Evolutionary conservation across 139 green algal species (phyloP), one percentile per base, ranked within the genome.

Genomic region (Chlamydomonas incerta): DNA sequence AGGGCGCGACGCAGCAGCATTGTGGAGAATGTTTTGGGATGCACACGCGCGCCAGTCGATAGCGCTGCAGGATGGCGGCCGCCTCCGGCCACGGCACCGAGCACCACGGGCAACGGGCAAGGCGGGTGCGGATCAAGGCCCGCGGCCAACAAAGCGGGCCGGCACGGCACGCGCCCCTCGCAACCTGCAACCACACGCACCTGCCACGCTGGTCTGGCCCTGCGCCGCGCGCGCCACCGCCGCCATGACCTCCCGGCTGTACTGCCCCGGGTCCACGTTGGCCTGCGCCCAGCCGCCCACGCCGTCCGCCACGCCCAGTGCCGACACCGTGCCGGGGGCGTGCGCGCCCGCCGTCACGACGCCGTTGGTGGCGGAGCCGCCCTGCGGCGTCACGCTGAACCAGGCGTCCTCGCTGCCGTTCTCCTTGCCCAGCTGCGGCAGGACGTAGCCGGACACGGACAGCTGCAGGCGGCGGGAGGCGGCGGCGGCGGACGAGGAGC

Each of bases 231-330:
- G 14, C 10, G 80, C 80, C 65, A 23, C 80, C 52, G 80, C 67
- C 60, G 70, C 34, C 88, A 97, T 93, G 34, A 97, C 76, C 24
- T 70, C 69, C 23, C 91, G 81, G 14, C 94, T 87, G 87, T 97
- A 98, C 15, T 91, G 80, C 26, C 92, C 90, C 10, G 96, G 87
- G 86, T 98, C 92, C 0, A 98, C 85, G 13, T 94, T 93, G 20
- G 96, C 91, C 34, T 90, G 75, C 23, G 90, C 88, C 96, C 96
- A 99, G 57, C 94, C 92, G 52, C 96, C 94, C 60, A 99, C 96
- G 23, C 96, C 96, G 88, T 99, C 96, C 20, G 96, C 95, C 26
- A 99, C 92, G n/a, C 95, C 96, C n/a, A 97, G 68, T 0, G 90
- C 77, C 24, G 41, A 50, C 62, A 83, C 6, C 33, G 50, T 28